phyloP scores from a whole-genome alignment of 2,329 filamentous ascomycete species.

The Botrytis deweyae region DNA sequence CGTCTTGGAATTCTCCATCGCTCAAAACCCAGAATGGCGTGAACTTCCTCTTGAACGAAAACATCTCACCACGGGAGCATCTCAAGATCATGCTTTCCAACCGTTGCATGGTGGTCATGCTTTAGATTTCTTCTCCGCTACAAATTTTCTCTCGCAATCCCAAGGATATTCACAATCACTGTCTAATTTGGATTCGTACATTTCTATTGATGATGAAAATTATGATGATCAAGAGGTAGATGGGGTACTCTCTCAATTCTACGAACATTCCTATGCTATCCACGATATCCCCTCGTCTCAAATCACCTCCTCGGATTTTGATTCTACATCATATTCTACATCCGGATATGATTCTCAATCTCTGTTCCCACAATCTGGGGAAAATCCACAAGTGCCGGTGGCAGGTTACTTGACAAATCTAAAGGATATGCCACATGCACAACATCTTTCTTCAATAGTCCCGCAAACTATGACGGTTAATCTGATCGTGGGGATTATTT shows the following conservation, averaged over 20 bases:
- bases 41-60: slow-evolving; percentile 50
- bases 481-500: slow-evolving; percentile 76
- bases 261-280: slow-evolving; percentile 72
- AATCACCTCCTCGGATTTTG: slow-evolving; percentile 44
- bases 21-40: slow-evolving; percentile 47
- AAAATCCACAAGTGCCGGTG: slow-evolving; percentile 32
- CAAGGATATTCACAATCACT: slow-evolving; percentile 1
- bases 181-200: not conserved
- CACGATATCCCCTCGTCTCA: slow-evolving; percentile 67
- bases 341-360: slow-evolving; percentile 31
- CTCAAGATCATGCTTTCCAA: slow-evolving; percentile 46
- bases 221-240: slow-evolving; percentile 26
- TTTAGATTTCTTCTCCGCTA: slow-evolving; percentile 50
- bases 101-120: slow-evolving; percentile 37
- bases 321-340: slow-evolving; percentile 40
- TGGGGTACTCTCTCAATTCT: slow-evolving; percentile 61
- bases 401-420: slow-evolving; percentile 58
- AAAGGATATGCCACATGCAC: slow-evolving; percentile 66
- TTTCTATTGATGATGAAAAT: slow-evolving; percentile 13
- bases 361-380: slow-evolving; percentile 23
- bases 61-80: slow-evolving; percentile 51
- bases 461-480: slow-evolving; percentile 83
- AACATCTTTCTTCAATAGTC: slow-evolving; percentile 62
- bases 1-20: slow-evolving; percentile 1
- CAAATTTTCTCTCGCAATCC: slow-evolving; percentile 26